A percentile compares a stretch with the other conserved stretches of the same genome.
Evolutionary conservation across 2,329 filamentous ascomycete genomes (phyloP).

Genomic region (Aplosporella prunicola): DNA sequence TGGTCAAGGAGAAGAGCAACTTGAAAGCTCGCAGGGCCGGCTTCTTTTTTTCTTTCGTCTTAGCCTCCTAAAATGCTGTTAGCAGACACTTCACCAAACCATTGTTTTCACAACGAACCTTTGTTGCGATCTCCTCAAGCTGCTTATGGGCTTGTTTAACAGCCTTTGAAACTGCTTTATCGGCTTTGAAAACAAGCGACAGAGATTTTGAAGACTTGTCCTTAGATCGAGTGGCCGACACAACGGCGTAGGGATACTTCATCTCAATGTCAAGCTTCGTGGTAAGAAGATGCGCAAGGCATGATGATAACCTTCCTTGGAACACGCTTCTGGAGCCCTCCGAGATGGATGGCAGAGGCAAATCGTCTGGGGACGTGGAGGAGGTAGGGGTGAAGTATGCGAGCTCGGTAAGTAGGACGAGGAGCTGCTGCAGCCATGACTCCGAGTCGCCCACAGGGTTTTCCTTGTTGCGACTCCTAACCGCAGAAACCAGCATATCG

Average conservation of each 20-base stretch:
- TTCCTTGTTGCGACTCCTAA: constrained; percentile 31
- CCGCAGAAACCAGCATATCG: constrained; percentile 43
- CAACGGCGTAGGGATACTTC: constrained; percentile 30
- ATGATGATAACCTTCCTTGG: constrained; percentile 46
- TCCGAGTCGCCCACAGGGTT: constrained; percentile 29
- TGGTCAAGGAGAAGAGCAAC: constrained; percentile 71
- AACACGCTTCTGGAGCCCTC: constrained; percentile 42
- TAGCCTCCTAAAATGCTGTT: constrained; percentile 16
- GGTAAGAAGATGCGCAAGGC: constrained; percentile 42
- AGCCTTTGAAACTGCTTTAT: constrained; percentile 33
- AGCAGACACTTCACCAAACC: background rate
- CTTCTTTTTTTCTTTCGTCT: constrained; percentile 23
- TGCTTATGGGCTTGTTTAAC: constrained; percentile 25
- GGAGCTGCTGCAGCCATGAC: constrained; percentile 34
- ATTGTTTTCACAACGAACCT: constrained; percentile 13
- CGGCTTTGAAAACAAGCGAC: constrained; percentile 41
- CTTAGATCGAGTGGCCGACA: constrained; percentile 26
- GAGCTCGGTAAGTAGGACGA: constrained; percentile 39
- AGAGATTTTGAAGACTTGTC: constrained; percentile 21
- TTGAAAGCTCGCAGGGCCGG: constrained; percentile 56
- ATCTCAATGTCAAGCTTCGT: constrained; percentile 29
- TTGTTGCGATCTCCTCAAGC: constrained; percentile 21
- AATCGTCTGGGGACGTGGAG: constrained; percentile 22
- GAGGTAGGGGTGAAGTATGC: constrained; percentile 40
- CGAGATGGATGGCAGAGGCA: constrained; percentile 37